Evolutionary conservation across 352 stramenopile species (phyloP).

Genomic region (Phytopythium cucurbitacearum): DNA sequence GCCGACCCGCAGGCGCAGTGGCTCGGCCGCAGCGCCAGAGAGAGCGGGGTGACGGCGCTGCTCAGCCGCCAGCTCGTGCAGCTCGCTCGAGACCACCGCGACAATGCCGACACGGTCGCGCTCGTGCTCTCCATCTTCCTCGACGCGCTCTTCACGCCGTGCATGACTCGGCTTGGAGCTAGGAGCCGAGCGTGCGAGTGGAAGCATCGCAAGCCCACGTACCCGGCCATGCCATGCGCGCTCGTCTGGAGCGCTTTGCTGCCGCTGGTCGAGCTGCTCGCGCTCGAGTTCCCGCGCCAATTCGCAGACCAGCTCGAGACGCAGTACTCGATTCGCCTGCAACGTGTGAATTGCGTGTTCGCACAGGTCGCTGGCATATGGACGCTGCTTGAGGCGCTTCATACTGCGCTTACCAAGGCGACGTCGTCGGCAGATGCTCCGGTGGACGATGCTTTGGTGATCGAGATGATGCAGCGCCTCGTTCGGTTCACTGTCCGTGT

Average conservation of each 20-base stretch:
- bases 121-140: slow-evolving; percentile 37
- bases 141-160: slow-evolving; percentile 41
- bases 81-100: slow-evolving; percentile 8
- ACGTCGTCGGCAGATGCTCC: not conserved
- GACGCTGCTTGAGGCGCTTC: slow-evolving; percentile 43
- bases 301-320: slow-evolving; percentile 20
- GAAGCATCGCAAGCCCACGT: slow-evolving; percentile 42
- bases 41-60: slow-evolving; percentile 48
- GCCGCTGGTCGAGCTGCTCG: slow-evolving; percentile 43
- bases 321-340: not conserved
- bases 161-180: slow-evolving; percentile 16
- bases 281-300: slow-evolving; percentile 19
- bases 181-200: slow-evolving; percentile 37
- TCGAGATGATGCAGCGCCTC: slow-evolving; percentile 16
- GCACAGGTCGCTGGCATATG: slow-evolving; percentile 53
- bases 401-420: slow-evolving; percentile 10
- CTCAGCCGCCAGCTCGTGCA: slow-evolving; percentile 49
- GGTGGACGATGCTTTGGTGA: slow-evolving; percentile 7
- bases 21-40: slow-evolving; percentile 46
- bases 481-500: slow-evolving; percentile 24
- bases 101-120: not conserved
- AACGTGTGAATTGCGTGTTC: slow-evolving; percentile 50
- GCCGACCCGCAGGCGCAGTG: slow-evolving; percentile 38
- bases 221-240: slow-evolving; percentile 61
- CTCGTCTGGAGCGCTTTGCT: slow-evolving; percentile 48